phyloP scores from a whole-genome alignment of 2,329 filamentous ascomycete genomes.

The Colletotrichum spaethianum region DNA sequence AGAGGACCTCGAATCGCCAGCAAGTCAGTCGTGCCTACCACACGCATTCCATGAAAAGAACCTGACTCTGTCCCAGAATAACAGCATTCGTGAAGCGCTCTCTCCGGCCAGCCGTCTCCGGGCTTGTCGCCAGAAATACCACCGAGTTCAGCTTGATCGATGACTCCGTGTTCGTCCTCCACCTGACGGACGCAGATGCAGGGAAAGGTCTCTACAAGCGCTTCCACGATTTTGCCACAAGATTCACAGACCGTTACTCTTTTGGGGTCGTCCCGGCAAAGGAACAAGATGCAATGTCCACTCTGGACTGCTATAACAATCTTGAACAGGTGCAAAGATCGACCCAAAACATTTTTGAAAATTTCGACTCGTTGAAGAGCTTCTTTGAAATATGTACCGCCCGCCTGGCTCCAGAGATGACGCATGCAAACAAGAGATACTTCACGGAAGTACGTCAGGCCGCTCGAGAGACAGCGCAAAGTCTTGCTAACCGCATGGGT shows the following conservation, averaged over 20 bases:
- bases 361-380: constrained; percentile 50
- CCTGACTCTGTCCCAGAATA: constrained; percentile 41
- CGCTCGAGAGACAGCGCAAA: too few relatives aligned
- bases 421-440: constrained; percentile 58
- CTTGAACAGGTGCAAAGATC: constrained; percentile 52
- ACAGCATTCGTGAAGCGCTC: constrained; percentile 22
- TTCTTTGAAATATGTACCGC: constrained; percentile 56
- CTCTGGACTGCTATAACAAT: constrained; percentile 58
- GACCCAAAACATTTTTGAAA: constrained; percentile 50
- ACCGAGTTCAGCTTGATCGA: constrained; percentile 54
- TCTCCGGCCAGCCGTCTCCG: constrained; percentile 44
- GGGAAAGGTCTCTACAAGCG: constrained; percentile 46
- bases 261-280: constrained; percentile 52
- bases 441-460: constrained; percentile 39
- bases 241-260: constrained; percentile 57
- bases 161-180: constrained; percentile 59
- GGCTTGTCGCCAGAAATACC: constrained; percentile 18
- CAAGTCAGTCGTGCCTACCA: constrained; percentile 45
- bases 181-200: constrained; percentile 49
- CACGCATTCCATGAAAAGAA: background rate
- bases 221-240: constrained; percentile 52
- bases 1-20: constrained; percentile 58
- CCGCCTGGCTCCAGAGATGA: constrained; percentile 60
- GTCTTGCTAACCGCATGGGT: background rate
- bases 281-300: constrained; percentile 38